phyloP scores from a whole-genome alignment of 2,329 filamentous ascomycete species.

The Botrytis byssoidea region DNA sequence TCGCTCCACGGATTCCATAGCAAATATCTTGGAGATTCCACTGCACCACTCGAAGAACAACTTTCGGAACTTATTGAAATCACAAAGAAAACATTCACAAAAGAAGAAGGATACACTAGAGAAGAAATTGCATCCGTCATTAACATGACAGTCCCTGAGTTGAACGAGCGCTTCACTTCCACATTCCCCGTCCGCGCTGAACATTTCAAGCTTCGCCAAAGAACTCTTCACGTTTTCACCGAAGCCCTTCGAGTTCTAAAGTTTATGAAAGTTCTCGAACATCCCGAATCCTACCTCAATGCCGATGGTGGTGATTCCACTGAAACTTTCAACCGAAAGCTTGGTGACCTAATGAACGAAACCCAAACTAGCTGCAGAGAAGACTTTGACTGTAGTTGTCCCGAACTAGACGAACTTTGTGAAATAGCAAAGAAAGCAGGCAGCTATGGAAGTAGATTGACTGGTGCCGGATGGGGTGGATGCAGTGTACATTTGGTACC shows the following conservation, averaged over 20 bases:
- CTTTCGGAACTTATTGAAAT: slow-evolving; percentile 70
- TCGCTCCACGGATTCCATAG: slow-evolving; percentile 86
- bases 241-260: slow-evolving; percentile 83
- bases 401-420: slow-evolving; percentile 89
- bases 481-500: slow-evolving; percentile 93
- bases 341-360: slow-evolving; percentile 83
- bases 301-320: slow-evolving; percentile 45
- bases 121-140: slow-evolving; percentile 77
- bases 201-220: slow-evolving; percentile 81
- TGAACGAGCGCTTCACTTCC: slow-evolving; percentile 77
- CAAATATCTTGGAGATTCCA: slow-evolving; percentile 59
- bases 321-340: slow-evolving; percentile 59
- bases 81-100: slow-evolving; percentile 66
- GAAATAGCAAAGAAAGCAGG: slow-evolving; percentile 74
- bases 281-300: slow-evolving; percentile 42
- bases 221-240: slow-evolving; percentile 85
- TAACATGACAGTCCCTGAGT: slow-evolving; percentile 64
- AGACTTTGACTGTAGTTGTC: slow-evolving; percentile 86
- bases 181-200: slow-evolving; percentile 88
- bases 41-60: slow-evolving; percentile 57
- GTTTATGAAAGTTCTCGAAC: slow-evolving; percentile 76
- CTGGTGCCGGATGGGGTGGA: slow-evolving; percentile 94
- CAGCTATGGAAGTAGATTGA: slow-evolving; percentile 80
- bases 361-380: slow-evolving; percentile 87
- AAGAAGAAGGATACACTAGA: slow-evolving; percentile 82